Evolutionary conservation across 2,329 filamentous ascomycete species (phyloP).

Genomic region (Blastomyces parvus): DNA sequence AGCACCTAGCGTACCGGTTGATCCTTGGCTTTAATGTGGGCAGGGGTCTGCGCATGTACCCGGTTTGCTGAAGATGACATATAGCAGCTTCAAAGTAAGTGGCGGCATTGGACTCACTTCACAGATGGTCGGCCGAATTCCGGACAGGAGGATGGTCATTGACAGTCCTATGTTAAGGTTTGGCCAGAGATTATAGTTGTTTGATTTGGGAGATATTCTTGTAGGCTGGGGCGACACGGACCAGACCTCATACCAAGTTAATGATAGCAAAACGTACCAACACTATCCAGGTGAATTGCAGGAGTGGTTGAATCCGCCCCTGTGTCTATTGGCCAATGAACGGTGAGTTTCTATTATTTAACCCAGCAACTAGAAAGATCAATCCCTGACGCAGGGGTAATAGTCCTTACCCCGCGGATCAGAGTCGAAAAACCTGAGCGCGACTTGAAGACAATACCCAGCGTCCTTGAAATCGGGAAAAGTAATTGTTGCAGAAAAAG

Average conservation of each 20-base stretch:
- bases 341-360: neutral
- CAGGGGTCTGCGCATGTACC: neutral
- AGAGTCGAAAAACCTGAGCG: neutral
- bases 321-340: neutral
- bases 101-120: neutral
- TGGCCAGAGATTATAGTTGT: neutral
- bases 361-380: neutral
- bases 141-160: neutral
- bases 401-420: neutral
- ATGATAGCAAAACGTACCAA: neutral
- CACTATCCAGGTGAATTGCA: neutral
- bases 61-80: neutral
- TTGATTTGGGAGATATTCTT: neutral
- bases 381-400: neutral
- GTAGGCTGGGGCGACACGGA: neutral
- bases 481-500: neutral
- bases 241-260: neutral
- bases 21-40: neutral
- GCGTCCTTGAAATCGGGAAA: neutral
- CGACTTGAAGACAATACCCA: neutral
- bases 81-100: neutral
- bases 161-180: neutral
- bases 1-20: neutral
- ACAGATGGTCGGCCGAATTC: neutral
- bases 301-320: neutral